Evolutionary conservation across 495 filamentous ascomycete species (phyloP).

Genomic region (Penicillium nucicola): DNA sequence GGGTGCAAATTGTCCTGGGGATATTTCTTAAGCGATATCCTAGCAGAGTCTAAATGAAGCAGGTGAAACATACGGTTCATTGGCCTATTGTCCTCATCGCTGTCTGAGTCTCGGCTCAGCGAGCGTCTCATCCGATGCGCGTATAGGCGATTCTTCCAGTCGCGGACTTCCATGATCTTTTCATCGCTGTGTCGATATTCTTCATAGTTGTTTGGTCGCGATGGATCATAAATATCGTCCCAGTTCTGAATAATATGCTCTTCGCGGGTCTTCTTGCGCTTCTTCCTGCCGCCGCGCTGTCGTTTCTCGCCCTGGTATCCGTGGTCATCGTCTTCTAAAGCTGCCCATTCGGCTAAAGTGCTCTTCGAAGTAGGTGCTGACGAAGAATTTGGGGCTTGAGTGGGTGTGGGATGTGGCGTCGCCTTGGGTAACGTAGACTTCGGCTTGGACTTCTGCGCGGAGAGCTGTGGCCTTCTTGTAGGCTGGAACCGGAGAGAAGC

Average conservation of each 20-base stretch:
- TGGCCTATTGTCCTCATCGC: constrained; percentile 51
- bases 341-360: constrained; percentile 82
- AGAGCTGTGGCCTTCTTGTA: constrained; percentile 68
- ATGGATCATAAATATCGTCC: constrained; percentile 91
- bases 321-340: constrained; percentile 71
- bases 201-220: constrained; percentile 78
- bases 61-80: constrained; percentile 46
- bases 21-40: constrained; percentile 2
- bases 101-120: constrained; percentile 54
- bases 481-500: constrained; percentile 87
- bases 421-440: constrained; percentile 48
- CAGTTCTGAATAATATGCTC: constrained; percentile 67
- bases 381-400: constrained; percentile 21
- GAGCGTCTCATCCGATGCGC: constrained; percentile 61
- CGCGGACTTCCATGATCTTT: constrained; percentile 69
- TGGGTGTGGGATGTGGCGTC: constrained; percentile 20
- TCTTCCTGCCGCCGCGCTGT: constrained; percentile 78
- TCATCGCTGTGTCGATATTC: constrained; percentile 88
- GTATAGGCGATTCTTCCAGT: constrained; percentile 87
- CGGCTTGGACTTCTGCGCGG: constrained; percentile 67
- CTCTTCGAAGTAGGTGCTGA: constrained; percentile 46
- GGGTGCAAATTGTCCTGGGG: constrained; percentile 67
- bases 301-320: constrained; percentile 60
- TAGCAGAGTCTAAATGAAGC: neutral
- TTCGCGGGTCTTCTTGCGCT: constrained; percentile 77